Percentiles rank a stretch among this genome's conserved stretches.
phyloP scores from a whole-genome alignment of 257 asterid species.

The Leonotis leonurus region DNA sequence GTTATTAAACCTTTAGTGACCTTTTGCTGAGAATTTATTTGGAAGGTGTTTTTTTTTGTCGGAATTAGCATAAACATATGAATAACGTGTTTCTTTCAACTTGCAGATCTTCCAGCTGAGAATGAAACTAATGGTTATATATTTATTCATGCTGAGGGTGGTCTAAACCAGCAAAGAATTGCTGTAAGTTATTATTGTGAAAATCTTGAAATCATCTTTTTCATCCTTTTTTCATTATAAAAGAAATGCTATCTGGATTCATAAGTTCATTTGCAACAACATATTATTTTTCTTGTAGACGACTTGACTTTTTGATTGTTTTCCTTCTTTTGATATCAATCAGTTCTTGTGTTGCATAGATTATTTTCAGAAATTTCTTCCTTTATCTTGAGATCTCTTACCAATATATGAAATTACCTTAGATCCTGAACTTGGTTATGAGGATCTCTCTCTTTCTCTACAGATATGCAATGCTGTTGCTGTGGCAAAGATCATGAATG shows the following conservation, averaged over 20 bases:
- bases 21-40: neutral
- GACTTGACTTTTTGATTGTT: neutral
- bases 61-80: neutral
- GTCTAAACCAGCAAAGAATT: conserved; percentile 96
- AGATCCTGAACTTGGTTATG: conserved; percentile 6
- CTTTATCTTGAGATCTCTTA: neutral
- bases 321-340: neutral
- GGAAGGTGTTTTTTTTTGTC: neutral
- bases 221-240: conserved; percentile 5
- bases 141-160: conserved; percentile 99
- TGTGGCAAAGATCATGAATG: conserved; percentile 95
- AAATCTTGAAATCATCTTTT: conserved; percentile 4
- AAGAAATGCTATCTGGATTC: neutral
- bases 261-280: neutral
- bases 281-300: neutral
- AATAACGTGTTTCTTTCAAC: conserved; percentile 6
- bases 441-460: conserved; percentile 17
- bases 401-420: neutral
- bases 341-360: neutral
- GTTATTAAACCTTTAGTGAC: neutral
- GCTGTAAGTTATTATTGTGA: conserved; percentile 54
- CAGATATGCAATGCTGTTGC: conserved; percentile 99
- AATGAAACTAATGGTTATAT: conserved; percentile 79
- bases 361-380: neutral
- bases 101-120: conserved; percentile 74